Conservation (phyloP, 768 basidiomycete genomes). For the Hygrophorus pudorinus region DNA sequence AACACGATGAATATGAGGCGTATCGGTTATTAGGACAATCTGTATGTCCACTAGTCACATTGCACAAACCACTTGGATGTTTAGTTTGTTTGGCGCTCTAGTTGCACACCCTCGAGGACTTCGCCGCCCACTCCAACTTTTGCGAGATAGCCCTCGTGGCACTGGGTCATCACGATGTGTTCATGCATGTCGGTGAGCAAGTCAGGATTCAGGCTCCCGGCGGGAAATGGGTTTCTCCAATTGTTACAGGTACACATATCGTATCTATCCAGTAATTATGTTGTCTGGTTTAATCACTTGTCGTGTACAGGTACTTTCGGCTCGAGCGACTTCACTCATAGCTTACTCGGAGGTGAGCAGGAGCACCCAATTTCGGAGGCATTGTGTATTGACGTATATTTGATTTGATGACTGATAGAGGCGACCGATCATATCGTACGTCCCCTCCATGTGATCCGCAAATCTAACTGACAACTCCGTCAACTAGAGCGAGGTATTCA, state of each 20-base stretch:
- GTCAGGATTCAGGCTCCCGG: conserved; percentile 66
- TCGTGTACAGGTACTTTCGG: conserved; percentile 53
- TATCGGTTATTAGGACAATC: conserved; percentile 71
- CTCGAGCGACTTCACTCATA: conserved; percentile 69
- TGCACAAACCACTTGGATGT: no score
- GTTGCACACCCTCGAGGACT: conserved; percentile 82
- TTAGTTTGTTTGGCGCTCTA: conserved; percentile 16
- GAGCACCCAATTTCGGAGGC: neutral
- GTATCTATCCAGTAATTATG: neutral
- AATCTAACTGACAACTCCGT: conserved; percentile 1
- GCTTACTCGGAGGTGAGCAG: conserved; percentile 57
- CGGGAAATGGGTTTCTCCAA: conserved; percentile 66
- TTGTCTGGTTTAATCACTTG: neutral
- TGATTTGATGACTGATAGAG: conserved; percentile 27
- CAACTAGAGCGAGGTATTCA: conserved; percentile 24
- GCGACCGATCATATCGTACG: conserved; percentile 54
- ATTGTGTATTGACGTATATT: neutral
- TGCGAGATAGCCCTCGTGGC: conserved; percentile 73
- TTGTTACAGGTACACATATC: conserved; percentile 63
- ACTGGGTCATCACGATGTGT: conserved; percentile 69
- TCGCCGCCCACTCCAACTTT: conserved; percentile 84
- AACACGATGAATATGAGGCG: conserved; percentile 66
- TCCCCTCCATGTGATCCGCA: conserved; percentile 3
- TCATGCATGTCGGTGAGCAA: conserved; percentile 79
- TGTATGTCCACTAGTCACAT: conserved; percentile 25